Conservation (phyloP, 23 red algal genomes). For the Porphyridium purpureum region DNA sequence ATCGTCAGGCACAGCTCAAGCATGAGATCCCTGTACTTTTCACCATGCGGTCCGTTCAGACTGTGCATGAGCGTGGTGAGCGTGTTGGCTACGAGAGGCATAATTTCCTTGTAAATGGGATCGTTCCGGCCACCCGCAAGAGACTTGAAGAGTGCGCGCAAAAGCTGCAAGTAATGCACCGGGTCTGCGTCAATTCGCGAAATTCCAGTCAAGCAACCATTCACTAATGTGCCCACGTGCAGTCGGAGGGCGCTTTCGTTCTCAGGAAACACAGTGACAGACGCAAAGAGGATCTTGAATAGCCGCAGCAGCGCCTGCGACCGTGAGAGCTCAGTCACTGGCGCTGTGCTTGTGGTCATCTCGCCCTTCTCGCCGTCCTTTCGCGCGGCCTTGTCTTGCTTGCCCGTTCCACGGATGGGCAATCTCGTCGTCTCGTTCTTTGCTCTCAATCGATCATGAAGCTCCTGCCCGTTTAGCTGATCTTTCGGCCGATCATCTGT, state of each 20-base stretch:
- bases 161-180: constrained; percentile 50
- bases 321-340: background rate
- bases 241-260: constrained; percentile 78
- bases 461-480: no score
- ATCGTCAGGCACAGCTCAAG: constrained; percentile 80
- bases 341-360: no score
- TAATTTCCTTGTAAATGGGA: constrained; percentile 62
- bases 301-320: constrained; percentile 39
- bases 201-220: constrained; percentile 26
- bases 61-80: constrained; percentile 29
- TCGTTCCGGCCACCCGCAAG: constrained; percentile 57
- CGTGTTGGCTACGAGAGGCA: constrained; percentile 45
- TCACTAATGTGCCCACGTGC: constrained; percentile 61
- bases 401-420: no score
- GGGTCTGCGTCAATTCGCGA: constrained; percentile 35
- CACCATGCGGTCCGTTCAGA: constrained; percentile 29
- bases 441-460: no score
- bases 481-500: no score
- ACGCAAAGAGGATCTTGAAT: constrained; percentile 91
- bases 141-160: constrained; percentile 83
- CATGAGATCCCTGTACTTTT: constrained; percentile 34
- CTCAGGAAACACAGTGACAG: constrained; percentile 56
- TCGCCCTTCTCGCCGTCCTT: no score
- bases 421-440: no score
- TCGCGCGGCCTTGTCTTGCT: no score